Base-by-base conservation (phyloP, 2,329 filamentous ascomycete species). In the Talaromyces amestolkiae region DNA sequence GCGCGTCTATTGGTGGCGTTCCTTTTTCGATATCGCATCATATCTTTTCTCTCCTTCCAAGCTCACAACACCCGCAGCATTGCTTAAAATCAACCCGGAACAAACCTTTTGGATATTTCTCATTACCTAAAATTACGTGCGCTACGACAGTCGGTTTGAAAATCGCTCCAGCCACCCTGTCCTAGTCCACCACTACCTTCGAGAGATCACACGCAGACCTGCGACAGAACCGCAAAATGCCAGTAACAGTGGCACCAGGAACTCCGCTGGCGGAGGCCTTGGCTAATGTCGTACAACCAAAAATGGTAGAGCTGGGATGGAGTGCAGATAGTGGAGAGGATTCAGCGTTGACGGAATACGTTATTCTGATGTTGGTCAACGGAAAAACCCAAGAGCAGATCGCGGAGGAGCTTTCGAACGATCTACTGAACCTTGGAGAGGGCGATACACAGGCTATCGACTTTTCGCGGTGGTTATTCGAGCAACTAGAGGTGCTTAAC, bases 291-390 rank as follows among this genome's bases (percentile, higher is more conserved):
- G 93, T 98, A 69, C 91, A 95, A 79, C 90, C 92, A 37, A 98
- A 98, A 82, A 84, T 99, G 65, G 87, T 92, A 66, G 94, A 99
- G 80, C 89, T 93, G 70, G 94, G 93, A 73, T 98, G 95, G 94
- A 93, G 89, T 68, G 89, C 90, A 35, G 90, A 90, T 70, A 91
- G 89, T 68, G 90, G 92, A 71, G 87, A 88, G 73, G 92, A 94
- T 77, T 89, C 89, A 27, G 91, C 92, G 43, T 86, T 99, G 66
- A 90, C 93, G 66, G 95, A 99, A 81, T 99, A 98, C 81, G 95
- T 99, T 70, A 90, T 98, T 66, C 87, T 98, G 69, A 97, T 98
- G 94, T 86, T 99, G 37, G 92, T 92, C 68, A 98, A 97, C 80
- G 92, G 93, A 72, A 97, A 97, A 79, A 93, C 91, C 3, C 90